Evolutionary conservation across 164 flowering plant genomes (phyloP), one percentile per base, ranked within the genome.

Genomic region (Kalanchoe fedtschenkoi): DNA sequence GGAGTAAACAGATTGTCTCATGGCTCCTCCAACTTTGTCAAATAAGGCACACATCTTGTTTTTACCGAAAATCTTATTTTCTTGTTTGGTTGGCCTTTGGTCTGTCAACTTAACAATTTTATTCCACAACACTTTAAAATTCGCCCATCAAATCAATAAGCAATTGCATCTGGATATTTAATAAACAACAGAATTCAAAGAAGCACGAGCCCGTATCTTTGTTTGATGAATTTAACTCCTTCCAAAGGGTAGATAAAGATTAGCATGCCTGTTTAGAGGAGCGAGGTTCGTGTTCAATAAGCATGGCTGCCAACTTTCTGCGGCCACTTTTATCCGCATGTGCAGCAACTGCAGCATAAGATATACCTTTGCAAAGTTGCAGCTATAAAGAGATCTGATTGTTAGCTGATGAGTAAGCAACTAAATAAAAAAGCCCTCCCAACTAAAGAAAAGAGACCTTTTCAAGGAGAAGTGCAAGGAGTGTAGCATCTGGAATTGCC

Each of bases 331-430:
- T 82, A 77, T 93, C 97, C 39, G 99, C 99, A 80, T 93, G 97
- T 69, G 95, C 89, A 69, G 99, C 97, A 71, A 93, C 97, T 66
- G 96, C 90, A 34, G 99, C 99, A 83, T 88, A 93, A 42, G 97
- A 91, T 71, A 90, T 88, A 61, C 93, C 88, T 81, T 81, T 90
- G 79, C 97, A 88, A 63, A 87, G 38, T 73, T 74, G 83, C 69
- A 93, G 76, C 99, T 93, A 89, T 71, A 78, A 80, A 51, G 34
- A 60, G 56, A 63, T 44, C 19, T 51, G 46, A 33, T 65, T 1
- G 29, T 46, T n/a, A 15, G 35, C 10, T 61, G 22, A 58, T 24
- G 64, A 16, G 58, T 35, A 43, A 63, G 15, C 5, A 38, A 35
- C 44, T 61, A 47, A 16, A 30, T 5, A 65, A 22, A 61, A 53